Evolutionary conservation across 331 rosid genomes (phyloP).

Genomic region (Spiraea crenata): DNA sequence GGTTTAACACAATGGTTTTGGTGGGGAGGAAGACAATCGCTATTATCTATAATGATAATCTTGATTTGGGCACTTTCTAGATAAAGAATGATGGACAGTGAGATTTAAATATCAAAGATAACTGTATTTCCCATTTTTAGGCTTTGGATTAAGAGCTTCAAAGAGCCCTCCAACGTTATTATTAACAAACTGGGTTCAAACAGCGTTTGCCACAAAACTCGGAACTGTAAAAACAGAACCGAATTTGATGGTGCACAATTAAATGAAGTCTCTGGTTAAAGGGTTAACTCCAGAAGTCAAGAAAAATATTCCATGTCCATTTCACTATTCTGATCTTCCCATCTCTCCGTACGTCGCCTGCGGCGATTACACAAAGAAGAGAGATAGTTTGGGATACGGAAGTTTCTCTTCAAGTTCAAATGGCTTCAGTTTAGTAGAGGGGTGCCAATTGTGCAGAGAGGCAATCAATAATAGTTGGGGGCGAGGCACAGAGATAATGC

Average conservation of each 20-base stretch:
- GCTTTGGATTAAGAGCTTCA: background rate
- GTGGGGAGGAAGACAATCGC: background rate
- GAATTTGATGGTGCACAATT: too few species aligned
- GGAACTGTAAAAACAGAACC: background rate
- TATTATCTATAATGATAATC: background rate
- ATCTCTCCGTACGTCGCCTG: too few species aligned
- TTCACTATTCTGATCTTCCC: too few species aligned
- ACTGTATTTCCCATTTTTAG: background rate
- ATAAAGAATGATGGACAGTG: background rate
- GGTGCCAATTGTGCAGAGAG: too few species aligned
- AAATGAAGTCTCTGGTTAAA: too few species aligned
- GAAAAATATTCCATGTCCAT: too few species aligned
- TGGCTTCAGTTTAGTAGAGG: too few species aligned
- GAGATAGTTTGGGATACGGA: too few species aligned
- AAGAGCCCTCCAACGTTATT: background rate
- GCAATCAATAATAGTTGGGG: too few species aligned
- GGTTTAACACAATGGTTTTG: background rate
- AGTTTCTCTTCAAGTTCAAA: background rate
- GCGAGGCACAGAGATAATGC: background rate
- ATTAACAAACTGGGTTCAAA: background rate
- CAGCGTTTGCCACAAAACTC: background rate
- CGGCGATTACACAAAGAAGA: too few species aligned
- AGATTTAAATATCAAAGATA: too few species aligned
- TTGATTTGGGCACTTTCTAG: background rate
- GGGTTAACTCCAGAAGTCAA: too few species aligned